Percentiles rank a stretch among this genome's conserved stretches.
phyloP scores from a whole-genome alignment of 1,139 yeast genomes.

The Kodamaea sp. region DNA sequence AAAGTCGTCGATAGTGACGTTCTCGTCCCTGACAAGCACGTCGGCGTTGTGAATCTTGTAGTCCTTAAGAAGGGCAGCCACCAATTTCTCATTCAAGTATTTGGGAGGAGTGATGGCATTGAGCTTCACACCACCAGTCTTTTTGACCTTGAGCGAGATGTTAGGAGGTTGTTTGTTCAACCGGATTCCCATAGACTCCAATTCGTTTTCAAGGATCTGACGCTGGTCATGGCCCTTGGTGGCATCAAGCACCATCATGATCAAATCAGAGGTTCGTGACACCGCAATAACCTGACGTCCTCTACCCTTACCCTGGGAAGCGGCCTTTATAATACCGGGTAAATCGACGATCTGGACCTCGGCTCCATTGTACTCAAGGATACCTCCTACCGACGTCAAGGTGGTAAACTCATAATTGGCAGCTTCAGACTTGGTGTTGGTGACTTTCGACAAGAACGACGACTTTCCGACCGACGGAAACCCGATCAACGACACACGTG shows the following conservation, averaged over 20 bases:
- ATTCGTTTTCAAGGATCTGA: constrained; percentile 79
- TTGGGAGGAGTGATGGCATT: constrained; percentile 82
- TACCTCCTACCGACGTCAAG: constrained; percentile 94
- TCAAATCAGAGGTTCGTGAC: constrained; percentile 90
- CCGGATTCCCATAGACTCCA: constrained; percentile 92
- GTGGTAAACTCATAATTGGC: constrained; percentile 97
- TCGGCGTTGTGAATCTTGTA: constrained; percentile 93
- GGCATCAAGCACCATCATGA: constrained; percentile 93
- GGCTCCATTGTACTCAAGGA: constrained; percentile 91
- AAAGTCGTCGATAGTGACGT: constrained; percentile 89
- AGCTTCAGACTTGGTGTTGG: constrained; percentile 91
- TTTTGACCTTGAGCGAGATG: constrained; percentile 73
- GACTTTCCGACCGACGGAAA: constrained; percentile 98
- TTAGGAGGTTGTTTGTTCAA: constrained; percentile 82
- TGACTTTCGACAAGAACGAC: constrained; percentile 79
- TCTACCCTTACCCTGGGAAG: constrained; percentile 96
- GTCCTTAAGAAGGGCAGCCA: constrained; percentile 75
- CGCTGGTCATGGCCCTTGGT: constrained; percentile 91
- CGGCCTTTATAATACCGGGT: constrained; percentile 97
- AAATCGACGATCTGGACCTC: constrained; percentile 94
- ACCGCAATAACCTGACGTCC: constrained; percentile 97
- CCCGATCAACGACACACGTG: constrained; percentile 91
- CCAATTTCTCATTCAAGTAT: constrained; percentile 77
- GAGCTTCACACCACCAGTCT: constrained; percentile 89
- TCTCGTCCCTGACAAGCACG: constrained; percentile 84